A percentile compares a stretch with the other conserved stretches of the same genome.
phyloP scores from a whole-genome alignment of 495 filamentous ascomycete genomes.

The Glonium stellatum region DNA sequence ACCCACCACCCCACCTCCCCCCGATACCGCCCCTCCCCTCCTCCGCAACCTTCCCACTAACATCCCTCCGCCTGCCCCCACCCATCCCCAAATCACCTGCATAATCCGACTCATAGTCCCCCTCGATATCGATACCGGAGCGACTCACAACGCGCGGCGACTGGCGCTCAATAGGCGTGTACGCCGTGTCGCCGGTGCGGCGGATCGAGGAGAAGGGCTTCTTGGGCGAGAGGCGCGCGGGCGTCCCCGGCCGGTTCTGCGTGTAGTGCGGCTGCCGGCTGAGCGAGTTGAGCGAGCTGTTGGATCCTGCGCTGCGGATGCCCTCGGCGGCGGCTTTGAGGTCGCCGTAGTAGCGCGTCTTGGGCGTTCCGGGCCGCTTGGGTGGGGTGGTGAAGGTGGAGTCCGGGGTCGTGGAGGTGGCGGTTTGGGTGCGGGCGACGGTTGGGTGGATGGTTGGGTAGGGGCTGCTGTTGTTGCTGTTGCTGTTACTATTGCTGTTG shows the following conservation, averaged over 20 bases:
- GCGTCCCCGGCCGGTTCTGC: neutral
- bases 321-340: slow-evolving; percentile 34
- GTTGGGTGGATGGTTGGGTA: neutral
- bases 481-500: slow-evolving; percentile 2
- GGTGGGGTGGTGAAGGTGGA: slow-evolving; percentile 20
- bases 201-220: slow-evolving; percentile 23
- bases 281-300: slow-evolving; percentile 15
- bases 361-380: slow-evolving; percentile 25
- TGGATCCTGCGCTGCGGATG: slow-evolving; percentile 16
- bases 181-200: slow-evolving; percentile 17
- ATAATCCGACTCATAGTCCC: slow-evolving; percentile 51
- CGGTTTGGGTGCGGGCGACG: slow-evolving; percentile 15
- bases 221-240: slow-evolving; percentile 13
- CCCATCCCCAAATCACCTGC: neutral
- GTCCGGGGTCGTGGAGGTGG: slow-evolving; percentile 16
- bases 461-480: slow-evolving; percentile 1
- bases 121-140: slow-evolving; percentile 41
- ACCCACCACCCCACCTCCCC: slow-evolving; percentile 13
- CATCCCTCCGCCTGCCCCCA: slow-evolving; percentile 47
- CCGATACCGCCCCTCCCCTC: slow-evolving; percentile 58
- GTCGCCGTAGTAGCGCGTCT: slow-evolving; percentile 38
- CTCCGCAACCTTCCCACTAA: slow-evolving; percentile 79
- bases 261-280: slow-evolving; percentile 9
- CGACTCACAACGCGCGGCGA: slow-evolving; percentile 26
- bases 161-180: slow-evolving; percentile 15